Base-by-base conservation (phyloP, 805 yeast genomes). In the Jamesozyma spencerorum region DNA sequence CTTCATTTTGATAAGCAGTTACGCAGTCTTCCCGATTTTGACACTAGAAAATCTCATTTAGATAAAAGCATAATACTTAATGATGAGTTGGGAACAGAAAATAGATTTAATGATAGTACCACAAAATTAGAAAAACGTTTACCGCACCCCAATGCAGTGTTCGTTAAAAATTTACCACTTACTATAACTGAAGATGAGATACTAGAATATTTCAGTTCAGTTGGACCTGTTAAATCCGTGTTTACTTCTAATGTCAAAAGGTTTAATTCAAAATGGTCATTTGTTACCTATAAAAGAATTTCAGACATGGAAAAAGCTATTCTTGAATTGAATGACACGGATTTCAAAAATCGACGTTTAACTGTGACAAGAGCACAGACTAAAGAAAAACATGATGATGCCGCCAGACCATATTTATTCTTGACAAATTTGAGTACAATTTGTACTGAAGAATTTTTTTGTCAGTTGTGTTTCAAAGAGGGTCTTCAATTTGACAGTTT, bases 261-360 rank as follows among this genome's bases (percentile, higher is more conserved):
- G 36, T 48, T 49, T 31, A 48, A 51, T 12, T 50, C 65, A 5
- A 41, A 50, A 18, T 61, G 64, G 64, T 70, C 69, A 5, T 70
- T 69, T 45, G 60, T 71, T 2, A 69, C 69, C 14, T 71, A 64
- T 49, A 66, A 64, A 43, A 58, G 56, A 26, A 57, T 60, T 19
- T 42, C 50, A 7, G 65, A 60, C 35, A 68, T 71, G 1, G 47
- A 50, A 19, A 45, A 49, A 4, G 68, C 72, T 11, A 64, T 72
- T 15, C 47, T 57, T 18, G 42, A 45, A 14, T 49, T 61, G 30
- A 57, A 68, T 41, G 54, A 55, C 13, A 45, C 53, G 8, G 24
- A 36, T 2, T 60, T 60, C 34, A 55, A 53, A 34, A 61, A 53
- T 3, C 56, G 50, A 36, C 50, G 43, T 13, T 43, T 61, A 2